Base-by-base conservation (phyloP, 306 rosid species). In the Sindora glabra region DNA sequence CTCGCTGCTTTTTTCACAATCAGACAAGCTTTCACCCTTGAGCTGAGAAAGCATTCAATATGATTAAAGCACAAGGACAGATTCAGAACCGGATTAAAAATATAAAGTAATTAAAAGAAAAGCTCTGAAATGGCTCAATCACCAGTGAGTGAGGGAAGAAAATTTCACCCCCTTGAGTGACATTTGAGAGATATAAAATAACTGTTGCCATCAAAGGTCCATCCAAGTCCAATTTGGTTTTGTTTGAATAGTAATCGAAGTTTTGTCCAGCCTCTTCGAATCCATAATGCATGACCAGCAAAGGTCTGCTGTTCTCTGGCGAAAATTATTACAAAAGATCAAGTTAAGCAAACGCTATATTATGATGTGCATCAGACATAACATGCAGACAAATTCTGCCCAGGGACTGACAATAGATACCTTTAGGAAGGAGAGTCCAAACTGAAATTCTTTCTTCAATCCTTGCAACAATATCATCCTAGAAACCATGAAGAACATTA, bases 381-480 rank as follows among this genome's bases (percentile, higher is more conserved):
- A 56, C 30, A 34, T 39, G 40, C 22, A 17, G 33, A 16, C 38
- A 55, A 52, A 23, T 22, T 58, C 26, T 30, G 11, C 21, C 22
- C 21, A 26, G 47, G n/a, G 37, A 67, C 46, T 19, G 26, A 32
- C 10, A 54, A 61, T 25, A 68, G 38, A 36, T 79, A 90, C 97
- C 97, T 90, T 83, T 83, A 16, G 96, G 96, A 74, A 85, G 94
- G 54, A 90, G 79, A 69, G 95, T 85, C 96, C 97, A 90, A 44
- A 71, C 65, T 18, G 95, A 83, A 64, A 90, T 65, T 72, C 86
- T 81, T 77, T 81, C 85, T 64, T 87, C 96, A 65, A 90, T 81
- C 79, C 76, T 82, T 62, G 81, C 69, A 68, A 85, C 67, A 64
- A 79, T 68, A 57, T 74, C 84, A 68, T 84, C 97, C 97, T 90